Base-by-base conservation (phyloP, 169 alveolate genomes). In the Blepharisma undulans region DNA sequence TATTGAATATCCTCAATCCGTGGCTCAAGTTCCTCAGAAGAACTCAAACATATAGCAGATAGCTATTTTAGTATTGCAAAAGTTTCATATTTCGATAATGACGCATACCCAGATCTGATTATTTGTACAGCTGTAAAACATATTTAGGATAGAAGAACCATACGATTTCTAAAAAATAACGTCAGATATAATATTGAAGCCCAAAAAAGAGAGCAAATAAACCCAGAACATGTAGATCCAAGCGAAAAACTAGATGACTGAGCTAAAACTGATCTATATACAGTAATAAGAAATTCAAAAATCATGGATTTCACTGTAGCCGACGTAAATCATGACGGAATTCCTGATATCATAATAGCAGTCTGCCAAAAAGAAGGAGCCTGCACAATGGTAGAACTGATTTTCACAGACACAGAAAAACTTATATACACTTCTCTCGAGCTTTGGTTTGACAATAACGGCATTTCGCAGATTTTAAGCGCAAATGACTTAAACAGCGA, bases 291-390 rank as follows among this genome's bases (percentile, higher is more conserved):
- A 72, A 21, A 22, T 30, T 48, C 89, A 4, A 36, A 19, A 32
- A 32, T 82, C 10, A 60, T 82, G 71, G 89, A 82, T 74, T 82
- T 82, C 77, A 21, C 27, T 29, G 34, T 82, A n/a, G 32, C 74
- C 0, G 89, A 82, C n/a, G 36, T 82, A 30, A 82, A 82, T 74
- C 89, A 82, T 74, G 89, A 82, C 89, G 89, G 89, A 82, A 82
- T 48, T 4, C 76, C 89, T 6, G 89, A 82, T 5, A 33, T 82
- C 6, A 60, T 82, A 1, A n/a, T 82, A n/a, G 89, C 89, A 82
- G 78, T 82, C 36, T 32, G 60, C 8, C 89, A 36, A n/a, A 36
- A 32, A 36, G 76, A 59, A 21, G 89, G 89, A 36, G 48, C 25
- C 1, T 36, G 25, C 32, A 36, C 77, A 3, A 82, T 82, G 27